Evolutionary conservation across 805 yeast species (phyloP).

Genomic region (Debaryomyces castellii): DNA sequence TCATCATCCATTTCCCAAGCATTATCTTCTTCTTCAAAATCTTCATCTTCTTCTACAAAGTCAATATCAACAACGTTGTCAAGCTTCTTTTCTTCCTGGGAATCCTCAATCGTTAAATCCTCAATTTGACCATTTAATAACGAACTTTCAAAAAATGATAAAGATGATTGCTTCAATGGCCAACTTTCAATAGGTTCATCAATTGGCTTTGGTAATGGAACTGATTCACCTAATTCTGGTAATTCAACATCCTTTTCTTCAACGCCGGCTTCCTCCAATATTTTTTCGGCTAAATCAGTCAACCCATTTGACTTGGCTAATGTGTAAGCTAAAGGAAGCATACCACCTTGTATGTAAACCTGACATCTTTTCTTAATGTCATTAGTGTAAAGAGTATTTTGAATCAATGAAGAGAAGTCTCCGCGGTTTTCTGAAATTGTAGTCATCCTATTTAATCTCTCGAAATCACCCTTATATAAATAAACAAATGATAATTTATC

Average conservation of each 20-base stretch:
- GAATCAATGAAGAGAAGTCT: slow-evolving; percentile 75
- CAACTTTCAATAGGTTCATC: slow-evolving; percentile 56
- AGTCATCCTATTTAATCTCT: slow-evolving; percentile 80
- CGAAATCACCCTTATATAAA: slow-evolving; percentile 75
- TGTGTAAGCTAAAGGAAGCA: slow-evolving; percentile 88
- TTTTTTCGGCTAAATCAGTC: slow-evolving; percentile 68
- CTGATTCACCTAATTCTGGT: slow-evolving; percentile 50
- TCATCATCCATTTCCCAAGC: slow-evolving; percentile 86
- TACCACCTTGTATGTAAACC: slow-evolving; percentile 73
- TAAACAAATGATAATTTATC: slow-evolving; percentile 91
- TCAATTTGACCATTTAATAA: slow-evolving; percentile 71
- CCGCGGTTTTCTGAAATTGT: slow-evolving; percentile 86
- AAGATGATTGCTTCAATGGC: slow-evolving; percentile 75
- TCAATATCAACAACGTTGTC: slow-evolving; percentile 21
- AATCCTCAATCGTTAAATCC: slow-evolving; percentile 51
- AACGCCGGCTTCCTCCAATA: slow-evolving; percentile 69
- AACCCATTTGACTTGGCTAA: slow-evolving; percentile 87
- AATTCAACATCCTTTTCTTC: slow-evolving; percentile 60
- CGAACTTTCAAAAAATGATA: slow-evolving; percentile 85
- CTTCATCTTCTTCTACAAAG: slow-evolving; percentile 41
- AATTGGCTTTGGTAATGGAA: slow-evolving; percentile 49
- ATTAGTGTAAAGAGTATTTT: slow-evolving; percentile 76
- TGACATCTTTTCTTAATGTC: slow-evolving; percentile 73
- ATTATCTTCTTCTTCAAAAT: slow-evolving; percentile 57
- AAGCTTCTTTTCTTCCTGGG: slow-evolving; percentile 18